These are phyloP conservation scores for Cordyceps tenuipes DNA, from an alignment of 2,329 filamentous ascomycete genomes.

Conservation along the genomic window DNA sequence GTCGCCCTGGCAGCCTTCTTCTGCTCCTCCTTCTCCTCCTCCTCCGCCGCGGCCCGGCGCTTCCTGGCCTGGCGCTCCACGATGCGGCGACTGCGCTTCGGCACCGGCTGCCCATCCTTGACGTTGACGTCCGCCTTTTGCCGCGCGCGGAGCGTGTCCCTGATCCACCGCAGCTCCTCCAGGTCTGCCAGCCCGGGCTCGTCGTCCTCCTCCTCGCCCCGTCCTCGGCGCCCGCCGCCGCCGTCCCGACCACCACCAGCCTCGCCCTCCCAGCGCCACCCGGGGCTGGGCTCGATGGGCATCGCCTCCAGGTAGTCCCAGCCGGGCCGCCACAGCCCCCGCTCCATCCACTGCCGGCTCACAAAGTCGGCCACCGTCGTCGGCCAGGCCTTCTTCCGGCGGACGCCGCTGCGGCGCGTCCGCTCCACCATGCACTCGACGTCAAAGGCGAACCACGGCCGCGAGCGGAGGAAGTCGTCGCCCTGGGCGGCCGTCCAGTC, in stretches of 20 bases:
- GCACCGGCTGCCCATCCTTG: not conserved
- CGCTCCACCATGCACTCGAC: slow-evolving; percentile 1
- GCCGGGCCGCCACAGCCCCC: not conserved
- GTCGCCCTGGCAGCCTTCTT: not conserved
- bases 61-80: not conserved
- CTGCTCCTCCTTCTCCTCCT: too few relatives aligned
- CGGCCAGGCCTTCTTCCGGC: not conserved
- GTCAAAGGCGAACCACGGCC: slow-evolving; percentile 4
- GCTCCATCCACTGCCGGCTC: not conserved
- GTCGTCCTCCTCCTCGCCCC: not conserved
- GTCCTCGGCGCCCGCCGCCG: too few relatives aligned
- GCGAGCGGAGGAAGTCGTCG: not conserved
- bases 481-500: not conserved
- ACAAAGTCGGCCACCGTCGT: not conserved
- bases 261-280: not conserved
- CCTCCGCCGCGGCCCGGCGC: not conserved
- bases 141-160: not conserved
- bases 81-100: not conserved
- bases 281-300: not conserved
- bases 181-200: not conserved
- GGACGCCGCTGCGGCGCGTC: not conserved
- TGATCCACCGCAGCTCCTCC: not conserved
- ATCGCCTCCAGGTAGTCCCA: not conserved
- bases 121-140: not conserved
- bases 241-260: too few relatives aligned